Conservation (phyloP, 495 filamentous ascomycete genomes). For the Aspergillus homomorphus region DNA sequence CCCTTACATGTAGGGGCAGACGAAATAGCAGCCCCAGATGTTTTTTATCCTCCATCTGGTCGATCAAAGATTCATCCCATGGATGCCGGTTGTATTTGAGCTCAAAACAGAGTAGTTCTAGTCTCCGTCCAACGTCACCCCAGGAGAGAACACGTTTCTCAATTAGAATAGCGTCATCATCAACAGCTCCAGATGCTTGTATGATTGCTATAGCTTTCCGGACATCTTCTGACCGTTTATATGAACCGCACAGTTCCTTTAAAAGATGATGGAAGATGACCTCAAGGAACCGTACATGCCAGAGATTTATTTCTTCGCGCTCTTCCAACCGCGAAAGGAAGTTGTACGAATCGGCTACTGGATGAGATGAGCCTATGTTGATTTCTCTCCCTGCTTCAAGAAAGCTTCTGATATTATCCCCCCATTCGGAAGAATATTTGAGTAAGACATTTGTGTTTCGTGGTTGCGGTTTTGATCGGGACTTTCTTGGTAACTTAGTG, state of each 20-base stretch:
- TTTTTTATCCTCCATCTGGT: not conserved
- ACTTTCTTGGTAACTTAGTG: not conserved
- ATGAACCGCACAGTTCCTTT: not conserved
- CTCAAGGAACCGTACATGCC: not conserved
- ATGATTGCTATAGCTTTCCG: not conserved
- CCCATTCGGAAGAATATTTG: not conserved
- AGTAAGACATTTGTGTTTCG: not conserved
- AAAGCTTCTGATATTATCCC: not conserved
- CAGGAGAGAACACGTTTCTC: slow-evolving; percentile 3
- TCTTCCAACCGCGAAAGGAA: not conserved
- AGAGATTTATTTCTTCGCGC: not conserved
- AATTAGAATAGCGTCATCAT: not conserved
- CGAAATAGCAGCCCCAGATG: not conserved
- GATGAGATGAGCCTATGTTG: not conserved
- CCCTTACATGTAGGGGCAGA: not conserved
- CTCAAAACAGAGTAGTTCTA: not conserved
- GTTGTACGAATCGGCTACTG: not conserved
- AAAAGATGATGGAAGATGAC: not conserved
- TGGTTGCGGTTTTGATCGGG: not conserved
- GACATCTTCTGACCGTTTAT: not conserved
- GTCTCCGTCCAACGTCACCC: not conserved
- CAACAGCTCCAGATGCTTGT: not conserved
- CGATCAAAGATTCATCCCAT: not conserved
- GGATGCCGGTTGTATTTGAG: not conserved
- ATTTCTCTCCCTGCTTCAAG: not conserved